Evolutionary conservation across 2,329 filamentous ascomycete genomes (phyloP).

Genomic region (Grosmannia penicillata): DNA sequence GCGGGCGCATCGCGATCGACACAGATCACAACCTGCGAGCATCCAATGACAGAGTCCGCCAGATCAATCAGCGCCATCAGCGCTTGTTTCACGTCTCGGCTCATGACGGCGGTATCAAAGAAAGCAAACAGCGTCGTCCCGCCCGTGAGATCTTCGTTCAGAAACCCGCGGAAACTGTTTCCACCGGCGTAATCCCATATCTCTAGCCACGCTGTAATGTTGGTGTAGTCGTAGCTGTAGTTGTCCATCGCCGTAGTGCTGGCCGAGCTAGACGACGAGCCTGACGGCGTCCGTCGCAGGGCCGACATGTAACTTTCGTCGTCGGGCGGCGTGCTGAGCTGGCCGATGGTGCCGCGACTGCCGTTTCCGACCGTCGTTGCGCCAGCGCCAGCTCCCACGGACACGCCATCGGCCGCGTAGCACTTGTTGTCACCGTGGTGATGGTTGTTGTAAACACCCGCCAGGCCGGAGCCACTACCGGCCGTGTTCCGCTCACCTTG

Average conservation of each 20-base stretch:
- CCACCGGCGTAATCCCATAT: slow-evolving; percentile 78
- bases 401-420: slow-evolving; percentile 7
- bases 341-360: slow-evolving; percentile 8
- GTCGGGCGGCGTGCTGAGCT: slow-evolving; percentile 31
- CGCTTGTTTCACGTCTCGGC: slow-evolving; percentile 74
- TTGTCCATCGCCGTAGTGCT: neutral
- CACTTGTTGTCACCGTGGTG: slow-evolving; percentile 10
- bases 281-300: slow-evolving; percentile 13
- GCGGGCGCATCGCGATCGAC: slow-evolving; percentile 56
- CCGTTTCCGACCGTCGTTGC: slow-evolving; percentile 3
- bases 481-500: slow-evolving; percentile 81
- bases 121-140: slow-evolving; percentile 72
- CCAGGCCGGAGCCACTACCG: slow-evolving; percentile 70
- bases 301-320: slow-evolving; percentile 23
- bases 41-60: slow-evolving; percentile 60
- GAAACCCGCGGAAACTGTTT: slow-evolving; percentile 73
- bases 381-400: too few relatives aligned
- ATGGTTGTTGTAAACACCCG: slow-evolving; percentile 45
- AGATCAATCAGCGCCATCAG: slow-evolving; percentile 86
- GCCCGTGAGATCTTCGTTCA: slow-evolving; percentile 44
- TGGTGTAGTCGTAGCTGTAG: slow-evolving; percentile 11
- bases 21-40: slow-evolving; percentile 65
- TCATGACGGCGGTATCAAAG: slow-evolving; percentile 58
- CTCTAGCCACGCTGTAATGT: slow-evolving; percentile 53
- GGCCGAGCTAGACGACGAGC: neutral